Conservation (phyloP, 176 grass and related monocot genomes). For the Carex scoparia region DNA sequence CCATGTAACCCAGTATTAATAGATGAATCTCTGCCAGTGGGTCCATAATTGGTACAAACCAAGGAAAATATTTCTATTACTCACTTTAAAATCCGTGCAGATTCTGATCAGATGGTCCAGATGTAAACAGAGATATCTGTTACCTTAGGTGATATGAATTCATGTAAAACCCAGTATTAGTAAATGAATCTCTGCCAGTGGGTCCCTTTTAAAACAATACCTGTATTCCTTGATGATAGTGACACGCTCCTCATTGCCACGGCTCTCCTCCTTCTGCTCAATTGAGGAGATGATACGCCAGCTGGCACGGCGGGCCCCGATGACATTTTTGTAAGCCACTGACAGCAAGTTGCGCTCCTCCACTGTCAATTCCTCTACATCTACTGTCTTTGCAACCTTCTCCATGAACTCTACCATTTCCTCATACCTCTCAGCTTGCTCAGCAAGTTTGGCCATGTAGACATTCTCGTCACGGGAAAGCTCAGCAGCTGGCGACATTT, state of each 20-base stretch:
- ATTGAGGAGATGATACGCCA: slow-evolving; percentile 90
- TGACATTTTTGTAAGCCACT: slow-evolving; percentile 87
- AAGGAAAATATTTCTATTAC: neutral
- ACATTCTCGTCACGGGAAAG: slow-evolving; percentile 72
- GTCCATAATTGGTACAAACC: neutral
- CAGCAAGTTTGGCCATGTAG: slow-evolving; percentile 85
- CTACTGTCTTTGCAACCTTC: slow-evolving; percentile 65
- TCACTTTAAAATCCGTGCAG: too few species aligned
- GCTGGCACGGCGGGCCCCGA: slow-evolving; percentile 64
- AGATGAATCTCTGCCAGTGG: neutral
- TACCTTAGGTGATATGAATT: too few species aligned
- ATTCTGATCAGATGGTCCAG: too few species aligned
- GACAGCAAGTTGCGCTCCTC: slow-evolving; percentile 93
- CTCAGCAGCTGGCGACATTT: slow-evolving; percentile 57
- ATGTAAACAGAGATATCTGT: too few species aligned
- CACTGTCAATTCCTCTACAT: slow-evolving; percentile 56
- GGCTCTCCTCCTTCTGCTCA: slow-evolving; percentile 83
- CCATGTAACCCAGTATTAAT: neutral
- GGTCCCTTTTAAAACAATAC: neutral
- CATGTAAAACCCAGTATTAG: neutral
- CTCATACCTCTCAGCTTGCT: slow-evolving; percentile 77
- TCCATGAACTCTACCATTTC: slow-evolving; percentile 98
- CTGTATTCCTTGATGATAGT: slow-evolving; percentile 72
- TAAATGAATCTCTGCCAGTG: neutral
- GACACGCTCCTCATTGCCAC: slow-evolving; percentile 65